phyloP scores from a whole-genome alignment of 257 asterid genomes.

The Ocimum tenuiflorum region DNA sequence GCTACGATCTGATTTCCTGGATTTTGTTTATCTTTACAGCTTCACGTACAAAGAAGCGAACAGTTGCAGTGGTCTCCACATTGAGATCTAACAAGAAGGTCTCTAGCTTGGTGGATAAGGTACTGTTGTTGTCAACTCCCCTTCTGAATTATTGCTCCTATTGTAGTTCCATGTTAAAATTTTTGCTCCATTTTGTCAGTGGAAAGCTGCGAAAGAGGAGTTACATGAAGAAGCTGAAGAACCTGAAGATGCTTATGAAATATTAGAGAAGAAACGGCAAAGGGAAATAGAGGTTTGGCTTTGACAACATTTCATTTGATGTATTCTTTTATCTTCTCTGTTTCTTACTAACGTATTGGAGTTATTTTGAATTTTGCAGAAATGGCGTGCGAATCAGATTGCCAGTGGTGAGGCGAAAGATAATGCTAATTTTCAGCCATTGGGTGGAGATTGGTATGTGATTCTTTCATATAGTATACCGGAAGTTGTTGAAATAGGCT shows the following conservation, averaged over 20 bases:
- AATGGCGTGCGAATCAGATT: constrained; percentile 85
- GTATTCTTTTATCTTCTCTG: not conserved
- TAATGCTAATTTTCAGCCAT: constrained; percentile 94
- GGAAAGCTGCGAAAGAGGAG: constrained; percentile 99
- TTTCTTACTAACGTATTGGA: not conserved
- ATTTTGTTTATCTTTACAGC: constrained; percentile 30
- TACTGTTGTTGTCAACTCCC: constrained; percentile 15
- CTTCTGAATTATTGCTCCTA: not conserved
- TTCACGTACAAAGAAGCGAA: constrained; percentile 62
- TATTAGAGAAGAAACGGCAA: constrained; percentile 68
- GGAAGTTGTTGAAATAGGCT: no score
- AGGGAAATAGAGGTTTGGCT: constrained; percentile 81
- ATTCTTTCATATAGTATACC: constrained; percentile 9
- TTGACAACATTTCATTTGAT: not conserved
- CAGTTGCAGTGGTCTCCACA: constrained; percentile 59
- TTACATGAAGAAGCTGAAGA: constrained; percentile 78
- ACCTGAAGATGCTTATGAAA: constrained; percentile 64
- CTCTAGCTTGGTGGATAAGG: constrained; percentile 97
- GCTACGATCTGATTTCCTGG: constrained; percentile 9
- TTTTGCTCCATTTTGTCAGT: constrained; percentile 34
- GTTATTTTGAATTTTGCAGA: constrained; percentile 40
- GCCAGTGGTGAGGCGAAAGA: constrained; percentile 88
- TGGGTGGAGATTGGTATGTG: constrained; percentile 94
- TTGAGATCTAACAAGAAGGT: constrained; percentile 89
- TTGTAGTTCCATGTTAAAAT: not conserved